phyloP scores from a whole-genome alignment of 2,329 filamentous ascomycete species.

The Trichoderma atrobrunneum region DNA sequence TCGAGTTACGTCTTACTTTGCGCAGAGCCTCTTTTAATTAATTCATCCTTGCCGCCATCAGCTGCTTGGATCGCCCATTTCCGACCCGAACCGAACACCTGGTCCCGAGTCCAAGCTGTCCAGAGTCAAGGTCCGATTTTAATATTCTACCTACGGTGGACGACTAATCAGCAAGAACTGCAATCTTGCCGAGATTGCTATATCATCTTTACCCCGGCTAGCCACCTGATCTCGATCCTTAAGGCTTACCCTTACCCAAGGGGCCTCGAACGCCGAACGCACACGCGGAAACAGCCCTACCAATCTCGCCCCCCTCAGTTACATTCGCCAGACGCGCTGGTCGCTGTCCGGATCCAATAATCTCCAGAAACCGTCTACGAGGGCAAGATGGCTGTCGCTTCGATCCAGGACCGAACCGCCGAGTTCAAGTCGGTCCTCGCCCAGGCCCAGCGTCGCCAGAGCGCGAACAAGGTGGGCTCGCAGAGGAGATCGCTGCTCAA shows the following conservation, averaged over 20 bases:
- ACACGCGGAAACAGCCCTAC: background rate
- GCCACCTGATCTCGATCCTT: background rate
- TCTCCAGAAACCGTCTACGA: slow-evolving; percentile 11
- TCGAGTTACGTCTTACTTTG: slow-evolving; percentile 17
- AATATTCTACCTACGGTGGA: background rate
- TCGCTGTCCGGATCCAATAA: slow-evolving; percentile 29
- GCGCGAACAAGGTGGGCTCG: slow-evolving; percentile 70
- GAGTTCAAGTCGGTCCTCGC: slow-evolving; percentile 92
- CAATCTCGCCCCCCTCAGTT: background rate
- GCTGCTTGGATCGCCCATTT: background rate
- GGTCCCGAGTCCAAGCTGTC: background rate
- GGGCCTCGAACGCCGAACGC: background rate
- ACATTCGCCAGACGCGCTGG: slow-evolving; percentile 32
- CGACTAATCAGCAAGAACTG: background rate
- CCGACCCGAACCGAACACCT: slow-evolving; percentile 2
- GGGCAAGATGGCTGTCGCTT: slow-evolving; percentile 58
- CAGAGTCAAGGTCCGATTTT: background rate
- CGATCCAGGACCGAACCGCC: slow-evolving; percentile 92
- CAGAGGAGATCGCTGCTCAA: slow-evolving; percentile 79
- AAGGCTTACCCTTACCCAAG: background rate
- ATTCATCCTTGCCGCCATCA: slow-evolving; percentile 9
- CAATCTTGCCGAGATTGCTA: slow-evolving; percentile 1
- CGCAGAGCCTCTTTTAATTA: slow-evolving; percentile 11
- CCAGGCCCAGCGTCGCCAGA: slow-evolving; percentile 78
- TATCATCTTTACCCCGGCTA: background rate